Base-by-base conservation (phyloP, 2,329 filamentous ascomycete species). In the Gaeumannomyces tritici region DNA sequence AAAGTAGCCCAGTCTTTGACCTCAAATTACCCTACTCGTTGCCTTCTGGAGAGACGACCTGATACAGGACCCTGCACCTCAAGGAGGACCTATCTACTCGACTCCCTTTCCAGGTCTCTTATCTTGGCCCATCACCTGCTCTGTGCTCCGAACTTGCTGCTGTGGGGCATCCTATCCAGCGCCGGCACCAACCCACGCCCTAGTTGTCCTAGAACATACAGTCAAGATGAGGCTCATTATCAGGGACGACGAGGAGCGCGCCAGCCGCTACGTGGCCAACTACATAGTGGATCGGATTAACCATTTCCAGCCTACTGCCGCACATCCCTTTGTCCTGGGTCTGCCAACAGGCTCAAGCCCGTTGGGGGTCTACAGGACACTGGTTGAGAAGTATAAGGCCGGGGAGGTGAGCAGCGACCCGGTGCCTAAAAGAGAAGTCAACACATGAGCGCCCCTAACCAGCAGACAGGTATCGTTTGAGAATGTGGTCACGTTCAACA, bases 271-370 rank as follows among this genome's bases (percentile, higher is more conserved):
- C 72, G 84, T 90, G 65, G 87, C 88, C 62, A 83, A 89, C 71
- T 90, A 91, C 74, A 87, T 91, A 65, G 82, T 90, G 74, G 86
- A 87, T 69, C 84, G 88, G 65, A 90, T 91, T 77, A 85, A 86
- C 68, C 74, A 81, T 62, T 91, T 88, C 74, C 78, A 78, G 29
- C 87, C 88, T 3, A 87, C 86, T 1, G 76, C 83, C 56, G 74
- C 80, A 62, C 83, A 82, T 64, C 88, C 87, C 0, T 91, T 91
- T 70, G 87, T 91, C 1, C 81, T 91, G 47, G 89, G 89, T 58
- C 79, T 91, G 57, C 89, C 89, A 1, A 91, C 89, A 6, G 89
- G 89, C 59, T 89, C 86, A 69, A 89, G 84, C 62, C 89, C 89
- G 0, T 80, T 89, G 64, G 78, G 83, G 63, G 84, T 91, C 69